Evolutionary conservation across 2,329 filamentous ascomycete genomes (phyloP).

Genomic region (Sarocladium brachiariae): DNA sequence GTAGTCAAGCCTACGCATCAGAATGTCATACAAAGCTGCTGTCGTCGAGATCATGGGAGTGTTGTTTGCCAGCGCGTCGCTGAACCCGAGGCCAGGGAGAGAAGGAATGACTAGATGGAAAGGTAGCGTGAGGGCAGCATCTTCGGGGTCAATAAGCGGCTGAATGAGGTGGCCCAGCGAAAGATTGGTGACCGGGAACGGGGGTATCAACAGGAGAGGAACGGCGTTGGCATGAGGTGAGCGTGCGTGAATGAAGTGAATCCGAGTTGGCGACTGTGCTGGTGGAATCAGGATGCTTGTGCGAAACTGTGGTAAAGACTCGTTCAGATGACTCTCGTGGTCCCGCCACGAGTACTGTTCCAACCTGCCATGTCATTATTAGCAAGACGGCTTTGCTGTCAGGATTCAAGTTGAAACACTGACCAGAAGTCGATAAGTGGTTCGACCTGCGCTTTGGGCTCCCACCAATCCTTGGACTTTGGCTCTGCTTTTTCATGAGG

Average conservation of each 20-base stretch:
- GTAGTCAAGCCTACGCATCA: conserved; percentile 58
- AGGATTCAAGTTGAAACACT: conserved; percentile 16
- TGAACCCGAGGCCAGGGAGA: conserved; percentile 61
- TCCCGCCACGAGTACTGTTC: conserved; percentile 59
- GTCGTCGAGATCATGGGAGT: conserved; percentile 43
- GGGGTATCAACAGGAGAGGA: conserved; percentile 58
- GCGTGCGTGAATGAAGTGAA: conserved; percentile 59
- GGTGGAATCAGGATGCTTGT: conserved; percentile 41
- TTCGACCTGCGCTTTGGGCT: conserved; percentile 56
- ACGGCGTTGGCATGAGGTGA: conserved; percentile 48
- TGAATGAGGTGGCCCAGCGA: conserved; percentile 50
- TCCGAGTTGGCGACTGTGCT: conserved; percentile 37
- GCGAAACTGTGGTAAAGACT: conserved; percentile 55
- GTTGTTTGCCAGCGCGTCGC: conserved; percentile 49
- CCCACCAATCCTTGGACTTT: conserved; percentile 45
- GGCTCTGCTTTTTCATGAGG: conserved; percentile 50
- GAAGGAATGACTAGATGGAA: conserved; percentile 63
- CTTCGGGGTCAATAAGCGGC: conserved; percentile 45
- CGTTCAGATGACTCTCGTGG: conserved; percentile 52
- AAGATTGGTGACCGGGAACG: conserved; percentile 59
- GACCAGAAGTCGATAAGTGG: conserved; percentile 60
- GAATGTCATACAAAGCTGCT: conserved; percentile 45
- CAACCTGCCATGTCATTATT: conserved; percentile 39
- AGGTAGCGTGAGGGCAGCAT: conserved; percentile 36
- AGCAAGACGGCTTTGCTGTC: not conserved